Percentiles rank a stretch among this genome's conserved stretches.
phyloP scores from a whole-genome alignment of 2,329 filamentous ascomycete genomes.

The Apiospora arundinis region DNA sequence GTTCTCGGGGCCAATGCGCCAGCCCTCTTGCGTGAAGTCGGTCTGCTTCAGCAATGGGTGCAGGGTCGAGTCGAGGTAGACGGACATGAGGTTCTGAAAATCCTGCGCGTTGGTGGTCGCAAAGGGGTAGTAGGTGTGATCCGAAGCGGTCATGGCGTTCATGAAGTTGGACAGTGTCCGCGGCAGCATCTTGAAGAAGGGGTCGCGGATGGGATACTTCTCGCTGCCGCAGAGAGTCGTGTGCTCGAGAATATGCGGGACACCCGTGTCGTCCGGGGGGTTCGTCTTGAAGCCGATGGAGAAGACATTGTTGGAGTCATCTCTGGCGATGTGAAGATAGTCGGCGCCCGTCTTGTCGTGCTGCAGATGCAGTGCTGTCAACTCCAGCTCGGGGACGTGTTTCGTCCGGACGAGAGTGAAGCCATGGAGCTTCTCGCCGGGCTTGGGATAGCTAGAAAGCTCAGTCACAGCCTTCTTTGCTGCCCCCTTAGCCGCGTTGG shows the following conservation, averaged over 20 bases:
- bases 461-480: slow-evolving; percentile 74
- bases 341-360: slow-evolving; percentile 97
- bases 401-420: slow-evolving; percentile 91
- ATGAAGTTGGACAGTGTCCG: slow-evolving; percentile 99
- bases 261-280: slow-evolving; percentile 92
- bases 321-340: slow-evolving; percentile 91
- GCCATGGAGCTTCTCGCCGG: slow-evolving; percentile 87
- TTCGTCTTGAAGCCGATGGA: slow-evolving; percentile 99
- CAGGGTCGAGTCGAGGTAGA: slow-evolving; percentile 94
- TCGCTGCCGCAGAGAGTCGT: slow-evolving; percentile 95
- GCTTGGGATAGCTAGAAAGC: slow-evolving; percentile 75
- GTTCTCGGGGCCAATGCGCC: slow-evolving; percentile 94
- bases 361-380: slow-evolving; percentile 87
- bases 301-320: slow-evolving; percentile 99
- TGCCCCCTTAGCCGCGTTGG: slow-evolving; percentile 53
- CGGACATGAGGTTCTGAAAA: slow-evolving; percentile 93
- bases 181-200: slow-evolving; percentile 99
- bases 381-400: slow-evolving; percentile 90
- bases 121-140: slow-evolving; percentile 98
- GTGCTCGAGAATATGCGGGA: slow-evolving; percentile 97
- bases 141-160: slow-evolving; percentile 97
- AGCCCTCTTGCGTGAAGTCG: slow-evolving; percentile 96
- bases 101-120: slow-evolving; percentile 96
- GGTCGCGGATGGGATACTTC: slow-evolving; percentile 97
- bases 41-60: slow-evolving; percentile 87